These are phyloP conservation scores for Jamesozyma piceae DNA, from an alignment of 805 yeast genomes.

Conservation along the genomic window DNA sequence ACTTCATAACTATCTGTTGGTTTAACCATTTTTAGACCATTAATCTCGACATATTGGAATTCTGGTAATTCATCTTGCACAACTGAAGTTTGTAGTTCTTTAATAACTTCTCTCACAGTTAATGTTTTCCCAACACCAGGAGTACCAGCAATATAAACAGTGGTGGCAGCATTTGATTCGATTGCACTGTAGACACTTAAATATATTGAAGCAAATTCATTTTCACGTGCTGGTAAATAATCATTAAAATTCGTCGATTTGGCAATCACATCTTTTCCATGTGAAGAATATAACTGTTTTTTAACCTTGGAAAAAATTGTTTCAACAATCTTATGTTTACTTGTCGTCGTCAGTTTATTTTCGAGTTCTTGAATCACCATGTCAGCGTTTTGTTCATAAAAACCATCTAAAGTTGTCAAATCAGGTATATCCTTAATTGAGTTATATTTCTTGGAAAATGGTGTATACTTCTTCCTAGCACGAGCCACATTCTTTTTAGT, in stretches of 20 bases:
- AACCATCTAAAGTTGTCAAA: constrained; percentile 22
- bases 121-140: constrained; percentile 98
- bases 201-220: constrained; percentile 65
- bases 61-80: constrained; percentile 33
- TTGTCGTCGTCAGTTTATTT: constrained; percentile 32
- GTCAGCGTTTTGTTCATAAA: constrained; percentile 17
- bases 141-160: constrained; percentile 88
- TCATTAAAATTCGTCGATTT: constrained; percentile 32
- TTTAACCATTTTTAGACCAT: constrained; percentile 75
- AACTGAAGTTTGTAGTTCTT: constrained; percentile 44
- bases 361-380: constrained; percentile 20
- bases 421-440: constrained; percentile 25
- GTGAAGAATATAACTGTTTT: constrained; percentile 35
- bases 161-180: constrained; percentile 61
- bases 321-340: constrained; percentile 29
- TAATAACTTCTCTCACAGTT: constrained; percentile 77
- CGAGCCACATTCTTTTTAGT: constrained; percentile 26
- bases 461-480: constrained; percentile 26
- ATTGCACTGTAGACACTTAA: constrained; percentile 63
- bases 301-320: constrained; percentile 29
- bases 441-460: constrained; percentile 21
- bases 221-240: constrained; percentile 76
- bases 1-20: constrained; percentile 77
- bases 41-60: constrained; percentile 77
- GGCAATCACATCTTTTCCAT: constrained; percentile 35